Evolutionary conservation across 352 stramenopile genomes (phyloP).

Genomic region (Phytophthora brassicae): DNA sequence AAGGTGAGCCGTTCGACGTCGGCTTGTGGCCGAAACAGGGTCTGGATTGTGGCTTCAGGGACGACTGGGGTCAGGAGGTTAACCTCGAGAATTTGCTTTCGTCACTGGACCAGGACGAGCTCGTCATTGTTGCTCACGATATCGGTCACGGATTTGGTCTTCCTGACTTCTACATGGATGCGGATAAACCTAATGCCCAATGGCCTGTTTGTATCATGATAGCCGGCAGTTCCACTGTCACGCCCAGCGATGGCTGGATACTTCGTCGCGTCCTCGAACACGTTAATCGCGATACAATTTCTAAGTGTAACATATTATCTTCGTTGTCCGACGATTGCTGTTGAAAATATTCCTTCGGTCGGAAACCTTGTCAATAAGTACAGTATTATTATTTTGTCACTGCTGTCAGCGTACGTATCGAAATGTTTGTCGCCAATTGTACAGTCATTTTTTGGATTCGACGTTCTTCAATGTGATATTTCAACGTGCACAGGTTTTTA

Average conservation of each 20-base stretch:
- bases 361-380: too few relatives aligned
- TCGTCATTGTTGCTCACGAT: slow-evolving; percentile 35
- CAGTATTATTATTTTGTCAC: too few relatives aligned
- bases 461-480: too few relatives aligned
- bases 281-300: slow-evolving; percentile 24
- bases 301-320: slow-evolving; percentile 5
- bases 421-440: too few relatives aligned
- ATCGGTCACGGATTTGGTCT: slow-evolving; percentile 33
- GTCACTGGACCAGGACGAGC: slow-evolving; percentile 19
- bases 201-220: slow-evolving; percentile 18
- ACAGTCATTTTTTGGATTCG: too few relatives aligned
- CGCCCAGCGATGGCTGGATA: slow-evolving; percentile 29
- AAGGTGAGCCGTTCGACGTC: slow-evolving; percentile 37
- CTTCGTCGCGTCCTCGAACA: slow-evolving; percentile 31
- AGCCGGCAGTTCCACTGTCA: slow-evolving; percentile 14
- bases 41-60: slow-evolving; percentile 21
- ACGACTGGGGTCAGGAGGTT: slow-evolving; percentile 20
- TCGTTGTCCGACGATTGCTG: too few relatives aligned
- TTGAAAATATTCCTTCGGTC: too few relatives aligned
- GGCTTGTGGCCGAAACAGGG: slow-evolving; percentile 36
- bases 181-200: background rate
- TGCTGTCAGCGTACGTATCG: too few relatives aligned
- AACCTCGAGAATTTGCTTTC: slow-evolving; percentile 31
- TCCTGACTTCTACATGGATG: slow-evolving; percentile 18
- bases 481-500: too few relatives aligned